Percentiles rank a stretch among this genome's conserved stretches.
Evolutionary conservation across 805 yeast species (phyloP).

Genomic region (Candida koratica): DNA sequence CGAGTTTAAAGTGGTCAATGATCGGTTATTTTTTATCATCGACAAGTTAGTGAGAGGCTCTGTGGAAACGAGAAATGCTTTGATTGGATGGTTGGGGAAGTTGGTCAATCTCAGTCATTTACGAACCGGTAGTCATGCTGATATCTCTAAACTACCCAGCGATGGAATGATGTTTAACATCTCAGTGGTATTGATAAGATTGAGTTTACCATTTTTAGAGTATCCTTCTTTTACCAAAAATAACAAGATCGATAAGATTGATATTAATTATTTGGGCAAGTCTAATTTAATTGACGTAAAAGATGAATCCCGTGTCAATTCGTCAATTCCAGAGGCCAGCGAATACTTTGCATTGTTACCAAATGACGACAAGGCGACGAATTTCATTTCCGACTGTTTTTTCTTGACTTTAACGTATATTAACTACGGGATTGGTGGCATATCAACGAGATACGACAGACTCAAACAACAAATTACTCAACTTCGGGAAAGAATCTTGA

Average conservation of each 20-base stretch:
- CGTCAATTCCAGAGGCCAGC: constrained; percentile 68
- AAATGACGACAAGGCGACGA: constrained; percentile 38
- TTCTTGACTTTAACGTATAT: constrained; percentile 72
- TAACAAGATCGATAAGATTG: constrained; percentile 76
- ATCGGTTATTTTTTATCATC: constrained; percentile 63
- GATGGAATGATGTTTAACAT: constrained; percentile 83
- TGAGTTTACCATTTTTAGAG: constrained; percentile 83
- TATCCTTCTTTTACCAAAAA: constrained; percentile 56
- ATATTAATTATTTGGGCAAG: constrained; percentile 61
- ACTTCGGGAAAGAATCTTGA: constrained; percentile 45
- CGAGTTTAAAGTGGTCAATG: constrained; percentile 57
- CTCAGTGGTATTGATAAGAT: constrained; percentile 58
- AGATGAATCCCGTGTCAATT: constrained; percentile 80
- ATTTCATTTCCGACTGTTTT: constrained; percentile 91
- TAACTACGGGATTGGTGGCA: constrained; percentile 88
- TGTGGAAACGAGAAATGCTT: constrained; percentile 53
- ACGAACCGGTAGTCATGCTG: constrained; percentile 82
- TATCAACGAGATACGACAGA: constrained; percentile 52
- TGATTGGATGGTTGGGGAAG: constrained; percentile 66
- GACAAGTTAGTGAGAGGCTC: constrained; percentile 77
- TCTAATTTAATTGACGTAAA: constrained; percentile 54
- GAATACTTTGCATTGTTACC: constrained; percentile 50
- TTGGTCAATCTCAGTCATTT: constrained; percentile 80
- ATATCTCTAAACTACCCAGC: constrained; percentile 59
- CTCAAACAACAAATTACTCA: constrained; percentile 48